Evolutionary conservation across 2,329 filamentous ascomycete genomes (phyloP).

Genomic region (Cladorrhinum sp.): DNA sequence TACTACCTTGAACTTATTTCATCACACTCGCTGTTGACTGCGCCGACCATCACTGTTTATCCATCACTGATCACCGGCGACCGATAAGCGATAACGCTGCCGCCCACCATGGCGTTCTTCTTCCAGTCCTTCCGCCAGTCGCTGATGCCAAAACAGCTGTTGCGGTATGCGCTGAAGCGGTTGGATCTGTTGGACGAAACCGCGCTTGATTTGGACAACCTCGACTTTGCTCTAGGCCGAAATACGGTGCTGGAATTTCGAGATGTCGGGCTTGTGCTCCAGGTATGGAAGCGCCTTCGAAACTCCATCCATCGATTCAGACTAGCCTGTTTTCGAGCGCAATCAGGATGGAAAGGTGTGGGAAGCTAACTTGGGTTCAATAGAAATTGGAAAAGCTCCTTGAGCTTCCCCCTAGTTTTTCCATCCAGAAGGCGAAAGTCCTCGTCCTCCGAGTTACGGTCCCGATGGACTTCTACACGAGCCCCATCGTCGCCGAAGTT

Average conservation of each 20-base stretch:
- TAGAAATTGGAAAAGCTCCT: slow-evolving; percentile 78
- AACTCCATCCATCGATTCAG: neutral
- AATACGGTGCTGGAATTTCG: slow-evolving; percentile 81
- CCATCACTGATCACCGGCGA: neutral
- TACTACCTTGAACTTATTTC: neutral
- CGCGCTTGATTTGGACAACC: slow-evolving; percentile 77
- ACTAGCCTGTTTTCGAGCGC: neutral
- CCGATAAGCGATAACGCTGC: slow-evolving; percentile 6
- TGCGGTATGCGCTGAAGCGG: slow-evolving; percentile 79
- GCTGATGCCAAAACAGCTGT: slow-evolving; percentile 82
- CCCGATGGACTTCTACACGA: slow-evolving; percentile 83
- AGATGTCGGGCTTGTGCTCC: slow-evolving; percentile 77
- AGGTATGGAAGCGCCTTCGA: slow-evolving; percentile 50
- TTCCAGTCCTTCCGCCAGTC: slow-evolving; percentile 64
- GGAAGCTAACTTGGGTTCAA: slow-evolving; percentile 7
- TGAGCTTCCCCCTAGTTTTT: slow-evolving; percentile 69
- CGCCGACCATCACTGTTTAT: neutral
- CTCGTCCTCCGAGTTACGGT: slow-evolving; percentile 75
- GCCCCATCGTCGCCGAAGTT: slow-evolving; percentile 76
- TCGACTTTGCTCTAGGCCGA: slow-evolving; percentile 80
- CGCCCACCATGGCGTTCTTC: slow-evolving; percentile 62
- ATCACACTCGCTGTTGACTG: neutral
- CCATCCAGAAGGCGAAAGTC: slow-evolving; percentile 71
- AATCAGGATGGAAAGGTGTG: neutral
- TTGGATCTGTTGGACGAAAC: slow-evolving; percentile 87